A percentile compares a stretch with the other conserved stretches of the same genome.
Conservation (phyloP, 768 basidiomycete species). For the Udeniomyces megalosporus region DNA sequence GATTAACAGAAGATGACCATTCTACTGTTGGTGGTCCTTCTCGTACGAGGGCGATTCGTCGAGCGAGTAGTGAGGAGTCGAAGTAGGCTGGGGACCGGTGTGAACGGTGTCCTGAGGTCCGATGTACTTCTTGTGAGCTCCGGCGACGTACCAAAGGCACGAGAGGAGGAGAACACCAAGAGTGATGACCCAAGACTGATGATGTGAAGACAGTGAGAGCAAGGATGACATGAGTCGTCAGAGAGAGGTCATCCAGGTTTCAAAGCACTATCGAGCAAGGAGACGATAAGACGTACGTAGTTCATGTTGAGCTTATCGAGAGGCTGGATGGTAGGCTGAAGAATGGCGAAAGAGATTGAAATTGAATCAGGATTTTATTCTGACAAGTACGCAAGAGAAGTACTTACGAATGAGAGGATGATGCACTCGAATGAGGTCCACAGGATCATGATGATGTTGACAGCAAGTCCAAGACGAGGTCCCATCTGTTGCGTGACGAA, state of each 20-base stretch:
- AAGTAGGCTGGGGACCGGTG: constrained; percentile 5
- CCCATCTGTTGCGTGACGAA: not conserved
- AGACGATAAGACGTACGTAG: too few species aligned
- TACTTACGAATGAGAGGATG: constrained; percentile 16
- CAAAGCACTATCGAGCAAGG: too few species aligned
- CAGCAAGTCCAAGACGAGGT: constrained; percentile 39
- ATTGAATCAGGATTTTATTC: not conserved
- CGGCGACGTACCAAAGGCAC: constrained; percentile 19
- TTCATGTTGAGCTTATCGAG: constrained; percentile 63
- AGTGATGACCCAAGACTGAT: constrained; percentile 29
- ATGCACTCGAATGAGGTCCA: constrained; percentile 18
- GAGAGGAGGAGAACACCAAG: constrained; percentile 29
- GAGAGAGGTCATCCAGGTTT: too few species aligned
- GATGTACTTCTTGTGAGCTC: constrained; percentile 18
- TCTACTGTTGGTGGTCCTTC: not conserved
- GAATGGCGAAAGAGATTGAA: constrained; percentile 47
- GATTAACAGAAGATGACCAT: not conserved
- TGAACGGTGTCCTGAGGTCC: constrained; percentile 10
- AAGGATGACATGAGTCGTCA: not conserved
- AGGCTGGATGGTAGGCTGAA: constrained; percentile 53
- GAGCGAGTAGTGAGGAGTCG: not conserved
- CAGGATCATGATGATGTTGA: constrained; percentile 47
- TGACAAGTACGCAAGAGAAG: too few species aligned
- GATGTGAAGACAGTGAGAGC: not conserved
- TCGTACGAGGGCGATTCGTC: not conserved